phyloP scores from a whole-genome alignment of 2,329 filamentous ascomycete genomes.

The Incumbomyces delicatus region DNA sequence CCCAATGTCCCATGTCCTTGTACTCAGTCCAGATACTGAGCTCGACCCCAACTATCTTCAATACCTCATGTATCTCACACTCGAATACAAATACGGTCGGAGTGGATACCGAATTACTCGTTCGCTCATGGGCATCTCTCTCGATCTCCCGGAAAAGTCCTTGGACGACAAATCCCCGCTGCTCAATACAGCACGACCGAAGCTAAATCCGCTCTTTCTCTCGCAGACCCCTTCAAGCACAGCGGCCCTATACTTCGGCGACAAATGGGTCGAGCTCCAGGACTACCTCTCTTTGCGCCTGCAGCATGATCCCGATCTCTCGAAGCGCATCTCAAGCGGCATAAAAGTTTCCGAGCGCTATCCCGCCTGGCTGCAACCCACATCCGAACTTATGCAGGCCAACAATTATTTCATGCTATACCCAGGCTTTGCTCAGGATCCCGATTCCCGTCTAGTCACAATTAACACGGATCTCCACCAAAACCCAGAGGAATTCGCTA shows the following conservation, averaged over 20 bases:
- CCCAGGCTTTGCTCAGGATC: constrained; percentile 46
- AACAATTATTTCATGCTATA: constrained; percentile 74
- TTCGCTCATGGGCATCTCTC: constrained; percentile 65
- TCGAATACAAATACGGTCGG: constrained; percentile 50
- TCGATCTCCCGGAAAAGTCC: constrained; percentile 59
- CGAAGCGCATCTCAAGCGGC: constrained; percentile 10
- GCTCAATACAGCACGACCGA: constrained; percentile 31
- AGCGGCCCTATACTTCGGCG: constrained; percentile 70
- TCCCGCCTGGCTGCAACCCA: constrained; percentile 69
- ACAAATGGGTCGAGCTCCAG: constrained; percentile 80
- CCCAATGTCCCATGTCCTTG: constrained; percentile 61
- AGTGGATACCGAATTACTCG: constrained; percentile 35
- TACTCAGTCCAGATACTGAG: constrained; percentile 73
- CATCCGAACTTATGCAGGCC: constrained; percentile 64
- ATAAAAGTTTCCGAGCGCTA: constrained; percentile 53
- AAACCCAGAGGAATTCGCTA: constrained; percentile 55
- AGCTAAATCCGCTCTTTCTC: constrained; percentile 51
- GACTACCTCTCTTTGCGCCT: constrained; percentile 62
- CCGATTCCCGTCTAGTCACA: constrained; percentile 52
- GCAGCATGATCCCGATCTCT: constrained; percentile 16
- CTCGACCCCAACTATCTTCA: constrained; percentile 75
- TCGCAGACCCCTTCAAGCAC: constrained; percentile 81
- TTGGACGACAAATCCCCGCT: constrained; percentile 54
- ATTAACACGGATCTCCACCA: constrained; percentile 68
- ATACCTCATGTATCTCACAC: constrained; percentile 66